Evolutionary conservation across 768 basidiomycete species (phyloP).

Genomic region (Pleurotus ostreatus): DNA sequence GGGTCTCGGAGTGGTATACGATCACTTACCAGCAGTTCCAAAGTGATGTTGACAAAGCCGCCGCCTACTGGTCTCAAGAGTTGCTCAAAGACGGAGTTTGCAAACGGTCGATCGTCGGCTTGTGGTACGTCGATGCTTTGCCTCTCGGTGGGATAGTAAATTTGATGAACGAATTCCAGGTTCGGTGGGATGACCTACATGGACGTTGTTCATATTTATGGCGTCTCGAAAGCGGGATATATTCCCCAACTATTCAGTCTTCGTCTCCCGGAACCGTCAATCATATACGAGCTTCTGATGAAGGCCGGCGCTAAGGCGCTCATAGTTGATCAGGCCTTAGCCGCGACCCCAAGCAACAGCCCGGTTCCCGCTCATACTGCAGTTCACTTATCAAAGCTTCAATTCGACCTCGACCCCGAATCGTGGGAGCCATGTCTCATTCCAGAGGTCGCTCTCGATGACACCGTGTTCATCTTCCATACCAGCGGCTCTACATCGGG

Average conservation of each 20-base stretch:
- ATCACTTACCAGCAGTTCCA: constrained; percentile 40
- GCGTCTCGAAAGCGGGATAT: constrained; percentile 62
- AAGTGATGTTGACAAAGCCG: constrained; percentile 50
- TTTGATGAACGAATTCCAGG: constrained; percentile 32
- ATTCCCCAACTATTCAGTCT: constrained; percentile 64
- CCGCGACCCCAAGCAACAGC: constrained; percentile 27
- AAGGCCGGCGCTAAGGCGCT: constrained; percentile 54
- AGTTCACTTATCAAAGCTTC: constrained; percentile 23
- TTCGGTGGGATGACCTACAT: constrained; percentile 57
- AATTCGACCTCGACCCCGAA: constrained; percentile 18
- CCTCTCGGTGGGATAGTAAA: constrained; percentile 1
- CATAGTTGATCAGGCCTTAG: constrained; percentile 48
- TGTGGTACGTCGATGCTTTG: constrained; percentile 44
- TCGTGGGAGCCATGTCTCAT: constrained; percentile 16
- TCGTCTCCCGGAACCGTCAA: constrained; percentile 52
- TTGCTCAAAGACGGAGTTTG: constrained; percentile 37
- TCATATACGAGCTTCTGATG: constrained; percentile 57
- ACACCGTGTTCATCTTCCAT: constrained; percentile 54
- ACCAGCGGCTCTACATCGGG: constrained; percentile 67
- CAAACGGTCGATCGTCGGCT: constrained; percentile 51
- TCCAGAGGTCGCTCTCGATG: constrained; percentile 27
- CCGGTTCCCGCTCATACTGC: constrained; percentile 39
- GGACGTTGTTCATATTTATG: constrained; percentile 62
- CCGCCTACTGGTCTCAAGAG: constrained; percentile 47
- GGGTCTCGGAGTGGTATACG: constrained; percentile 15